Percentiles rank a stretch among this genome's conserved stretches.
Evolutionary conservation across 75 land plant species (phyloP).

Genomic region (Azolla pinnata): DNA sequence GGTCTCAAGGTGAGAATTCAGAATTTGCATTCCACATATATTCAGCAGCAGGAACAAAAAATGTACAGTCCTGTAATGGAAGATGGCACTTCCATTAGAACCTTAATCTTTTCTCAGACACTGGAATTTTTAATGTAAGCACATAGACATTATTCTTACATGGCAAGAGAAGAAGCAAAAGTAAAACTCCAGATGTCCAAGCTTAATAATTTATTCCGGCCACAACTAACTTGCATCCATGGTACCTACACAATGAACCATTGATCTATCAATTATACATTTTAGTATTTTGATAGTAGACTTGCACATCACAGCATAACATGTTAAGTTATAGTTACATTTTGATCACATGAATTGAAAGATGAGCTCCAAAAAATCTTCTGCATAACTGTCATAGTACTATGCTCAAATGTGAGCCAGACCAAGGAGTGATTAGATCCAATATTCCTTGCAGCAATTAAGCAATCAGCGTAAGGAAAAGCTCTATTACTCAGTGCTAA

Average conservation of each 20-base stretch:
- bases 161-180: constrained; percentile 43
- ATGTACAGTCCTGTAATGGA: constrained; percentile 61
- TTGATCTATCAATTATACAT: too few species aligned
- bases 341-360: too few species aligned
- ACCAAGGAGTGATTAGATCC: too few species aligned
- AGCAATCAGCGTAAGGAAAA: too few species aligned
- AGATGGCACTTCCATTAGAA: background rate
- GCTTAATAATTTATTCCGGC: constrained; percentile 57
- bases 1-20: constrained; percentile 16
- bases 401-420: too few species aligned
- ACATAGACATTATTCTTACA: constrained; percentile 42
- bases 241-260: constrained; percentile 61
- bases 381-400: too few species aligned
- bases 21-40: constrained; percentile 23
- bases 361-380: too few species aligned
- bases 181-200: constrained; percentile 42
- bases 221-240: constrained; percentile 89
- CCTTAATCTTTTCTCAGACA: background rate
- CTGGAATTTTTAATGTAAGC: background rate
- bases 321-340: too few species aligned
- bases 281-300: too few species aligned
- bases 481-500: too few species aligned
- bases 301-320: too few species aligned
- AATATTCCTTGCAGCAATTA: too few species aligned
- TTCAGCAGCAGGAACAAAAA: constrained; percentile 46